Evolutionary conservation across 805 yeast species (phyloP).

Genomic region (Yarrowia osloensis): DNA sequence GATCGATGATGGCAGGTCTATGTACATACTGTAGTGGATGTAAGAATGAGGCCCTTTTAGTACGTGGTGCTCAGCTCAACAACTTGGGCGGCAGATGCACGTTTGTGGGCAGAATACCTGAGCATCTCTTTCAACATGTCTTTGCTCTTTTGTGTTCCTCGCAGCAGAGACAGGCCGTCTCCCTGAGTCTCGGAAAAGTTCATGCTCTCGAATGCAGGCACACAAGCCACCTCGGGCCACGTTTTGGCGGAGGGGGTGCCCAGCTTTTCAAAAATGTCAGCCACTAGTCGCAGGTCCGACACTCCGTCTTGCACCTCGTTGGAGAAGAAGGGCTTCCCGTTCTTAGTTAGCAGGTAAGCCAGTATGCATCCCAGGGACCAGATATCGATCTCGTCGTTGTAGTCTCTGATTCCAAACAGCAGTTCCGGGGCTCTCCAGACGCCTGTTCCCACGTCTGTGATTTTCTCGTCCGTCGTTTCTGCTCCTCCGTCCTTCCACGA

Average conservation of each 20-base stretch:
- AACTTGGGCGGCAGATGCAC: constrained; percentile 10
- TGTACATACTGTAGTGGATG: too few relatives aligned
- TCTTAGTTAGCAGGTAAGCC: constrained; percentile 52
- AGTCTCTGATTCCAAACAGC: constrained; percentile 58
- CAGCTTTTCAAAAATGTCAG: constrained; percentile 54
- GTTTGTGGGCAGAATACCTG: constrained; percentile 3
- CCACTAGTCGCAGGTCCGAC: constrained; percentile 61
- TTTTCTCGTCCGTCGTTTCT: constrained; percentile 47
- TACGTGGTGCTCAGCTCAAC: background rate
- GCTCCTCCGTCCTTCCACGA: constrained; percentile 48
- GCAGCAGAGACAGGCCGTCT: background rate
- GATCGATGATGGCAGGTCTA: too few relatives aligned
- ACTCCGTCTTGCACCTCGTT: constrained; percentile 43
- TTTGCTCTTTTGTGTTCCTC: background rate
- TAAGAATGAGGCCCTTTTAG: too few relatives aligned
- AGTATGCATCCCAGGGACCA: constrained; percentile 72
- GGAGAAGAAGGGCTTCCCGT: constrained; percentile 46
- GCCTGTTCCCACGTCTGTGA: constrained; percentile 62
- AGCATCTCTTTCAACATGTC: background rate
- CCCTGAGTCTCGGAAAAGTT: constrained; percentile 29
- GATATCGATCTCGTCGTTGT: constrained; percentile 60
- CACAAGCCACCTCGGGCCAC: constrained; percentile 36
- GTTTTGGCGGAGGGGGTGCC: constrained; percentile 56
- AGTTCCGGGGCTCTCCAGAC: constrained; percentile 75
- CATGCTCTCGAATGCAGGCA: constrained; percentile 33